Base-by-base conservation (phyloP, 2,329 filamentous ascomycete genomes). In the Atkinsonella hypoxylon region DNA sequence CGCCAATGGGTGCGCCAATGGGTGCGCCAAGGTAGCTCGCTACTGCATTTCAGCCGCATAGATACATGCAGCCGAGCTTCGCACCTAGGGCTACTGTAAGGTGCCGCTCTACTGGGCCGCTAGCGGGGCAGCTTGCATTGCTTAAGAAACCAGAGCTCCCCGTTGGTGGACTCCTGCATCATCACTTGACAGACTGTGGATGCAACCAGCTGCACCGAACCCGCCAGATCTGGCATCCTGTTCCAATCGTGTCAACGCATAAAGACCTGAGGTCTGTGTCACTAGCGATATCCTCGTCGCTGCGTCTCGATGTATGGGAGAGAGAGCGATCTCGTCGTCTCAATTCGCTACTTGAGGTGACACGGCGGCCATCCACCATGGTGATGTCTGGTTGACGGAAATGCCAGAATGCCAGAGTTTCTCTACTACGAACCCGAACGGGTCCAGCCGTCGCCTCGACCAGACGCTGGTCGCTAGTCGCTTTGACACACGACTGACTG, bases 181-280 rank as follows among this genome's bases (percentile, higher is more conserved):
- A 20, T 49, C 48, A 49, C 32, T 49, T 32, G 48, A 49, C 48
- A 39, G 32, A 20, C 30, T 31, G 17, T 38, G 36, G 36, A 38
- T 38, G 48, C 31, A 45, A 39, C 10, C 12, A 39, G 48, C 41
- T 39, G 48, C 48, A 34, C 32, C 41, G n/a, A 49, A 11, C 22
- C 48, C 48, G 32, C 48, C 48, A 39, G 48, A 49, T 49, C 48
- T 49, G 4, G 32, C 32, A 49, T 44, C 32, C 20, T 45, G 20
- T 32, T 45, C 31, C 39, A 17, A 18, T 32, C 22, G 9, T 8
- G 31, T 39, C 8, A 32, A 49, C 41, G 47, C 47, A 48, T 32
- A 32, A 32, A 26, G 26, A 42, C n/a, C 6, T 13, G 30, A 48
- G 38, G 47, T 42, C 38, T 17, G 47, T 42, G 47, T 32, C 26